Evolutionary conservation across 1,139 yeast species (phyloP), one percentile per base, ranked within the genome.

Genomic region (Kluyveromyces marxianus): DNA sequence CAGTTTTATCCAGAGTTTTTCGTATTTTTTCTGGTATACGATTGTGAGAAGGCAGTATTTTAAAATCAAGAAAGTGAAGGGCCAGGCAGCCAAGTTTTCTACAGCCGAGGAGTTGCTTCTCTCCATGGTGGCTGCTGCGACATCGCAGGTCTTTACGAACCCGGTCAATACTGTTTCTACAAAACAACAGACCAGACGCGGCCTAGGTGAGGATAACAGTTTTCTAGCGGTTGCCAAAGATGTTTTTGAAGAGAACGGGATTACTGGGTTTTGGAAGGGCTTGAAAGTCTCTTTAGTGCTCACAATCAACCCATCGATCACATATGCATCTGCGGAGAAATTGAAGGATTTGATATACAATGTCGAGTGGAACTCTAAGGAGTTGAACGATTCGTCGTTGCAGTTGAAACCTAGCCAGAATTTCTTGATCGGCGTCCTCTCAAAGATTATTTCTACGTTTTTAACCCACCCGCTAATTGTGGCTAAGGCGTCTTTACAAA

Each of bases 1-100:
- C 2, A 77, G 83, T 4, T 92, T 92, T 2, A 79, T 86, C 3
- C 88, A 85, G 59, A 85, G 84, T 58, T 87, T 87, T 62, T 81
- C 89, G 33, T 87, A 87, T 67, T 88, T 87, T 64, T 87, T 79
- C 67, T 87, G 95, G 95, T 87, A 87, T 64, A 81, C 92, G 3
- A 69, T 84, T 40, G 81, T 86, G 28, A 77, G 87, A 53, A 74
- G 77, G 48, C 66, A 76, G 25, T 83, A 83, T 60, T 70, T 75
- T 51, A 68, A 67, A 47, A 52, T 76, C 37, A 63, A 75, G 52
- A 67, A 72, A 25, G 68, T 72, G 49, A 50, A 50, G 39, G 39
- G 47, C 25, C 40, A 40, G 37, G 37, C 36, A n/a, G 29, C 31
- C 40, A 48, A 41, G 36, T 46, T 51, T 55, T 71, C 77, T 41